phyloP scores from a whole-genome alignment of 257 asterid genomes.

The Solanum pinnatisectum region DNA sequence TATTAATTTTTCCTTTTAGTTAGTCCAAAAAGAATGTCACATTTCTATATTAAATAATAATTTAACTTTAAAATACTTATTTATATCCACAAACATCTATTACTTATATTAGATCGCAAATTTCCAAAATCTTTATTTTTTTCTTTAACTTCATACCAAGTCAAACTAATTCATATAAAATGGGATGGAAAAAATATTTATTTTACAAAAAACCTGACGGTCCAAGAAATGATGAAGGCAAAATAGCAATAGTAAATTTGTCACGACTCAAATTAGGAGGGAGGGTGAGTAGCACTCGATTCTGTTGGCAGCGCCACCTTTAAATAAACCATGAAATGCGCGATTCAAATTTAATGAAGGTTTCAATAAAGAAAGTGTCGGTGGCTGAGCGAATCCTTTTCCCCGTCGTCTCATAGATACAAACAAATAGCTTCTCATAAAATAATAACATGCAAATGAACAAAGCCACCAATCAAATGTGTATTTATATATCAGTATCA shows the following conservation, averaged over 20 bases:
- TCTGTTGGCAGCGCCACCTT: neutral
- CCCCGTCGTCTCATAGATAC: too few species aligned
- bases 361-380: neutral
- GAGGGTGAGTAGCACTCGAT: neutral
- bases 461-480: neutral
- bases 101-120: too few species aligned
- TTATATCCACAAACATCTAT: too few species aligned
- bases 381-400: neutral
- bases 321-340: rapidly evolving
- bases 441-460: neutral
- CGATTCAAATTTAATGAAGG: too few species aligned
- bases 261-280: neutral
- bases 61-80: too few species aligned
- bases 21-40: too few species aligned
- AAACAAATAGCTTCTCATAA: too few species aligned
- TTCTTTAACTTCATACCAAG: too few species aligned
- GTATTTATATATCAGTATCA: neutral
- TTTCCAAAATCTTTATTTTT: too few species aligned
- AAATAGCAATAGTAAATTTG: neutral
- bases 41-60: too few species aligned
- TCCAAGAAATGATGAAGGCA: neutral
- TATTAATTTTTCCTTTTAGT: too few species aligned
- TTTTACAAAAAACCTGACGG: neutral
- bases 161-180: neutral
- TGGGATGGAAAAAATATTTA: neutral